Base-by-base conservation (phyloP, 75 land plant species). In the Cunninghamia lanceolata region DNA sequence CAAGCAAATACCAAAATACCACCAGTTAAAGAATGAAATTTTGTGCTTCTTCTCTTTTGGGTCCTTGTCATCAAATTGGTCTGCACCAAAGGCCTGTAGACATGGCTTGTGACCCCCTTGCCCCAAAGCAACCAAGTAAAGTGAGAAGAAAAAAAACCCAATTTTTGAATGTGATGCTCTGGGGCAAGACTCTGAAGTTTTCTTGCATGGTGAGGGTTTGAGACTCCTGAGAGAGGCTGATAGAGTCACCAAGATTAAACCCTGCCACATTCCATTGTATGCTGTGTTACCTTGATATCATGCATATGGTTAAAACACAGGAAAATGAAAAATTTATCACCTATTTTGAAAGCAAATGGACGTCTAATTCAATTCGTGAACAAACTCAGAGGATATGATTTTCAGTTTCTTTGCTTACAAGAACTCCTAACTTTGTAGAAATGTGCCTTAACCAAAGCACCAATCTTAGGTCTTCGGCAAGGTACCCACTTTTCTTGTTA, bases 21-120 rank as follows among this genome's bases (percentile, higher is more conserved):
- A 95, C 95, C 95, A 95, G 63, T 95, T 95, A 88, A 95, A 95
- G 86, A 95, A 95, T 15, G 95, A 94, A 80, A 88, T 89, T 86
- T 89, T 94, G n/a, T 70, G 63, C 43, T 35, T 83, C 38, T 79
- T 84, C 85, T 93, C 94, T 36, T 86, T 70, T 30, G 91, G 85
- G 19, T 86, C 84, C 1, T 74, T 35, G 28, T 88, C 88, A 50
- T 95, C 91, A 84, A 94, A 95, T 75, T 95, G 95, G 70, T 96
- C 98, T 0, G 99, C 98, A 1, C 95, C 98, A 85, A 97, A 97
- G 3, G 98, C 92, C 40, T 94, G 92, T 15, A 94, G 86, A 83
- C 96, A 97, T 14, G 99, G 98, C 85, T 93, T 94, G 90, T 92
- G 92, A 11, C 96, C 94, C 0, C 96, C 96, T 83, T 91, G 89